Conservation (phyloP, 305 asterid species). For the Fraxinus dipetala region DNA sequence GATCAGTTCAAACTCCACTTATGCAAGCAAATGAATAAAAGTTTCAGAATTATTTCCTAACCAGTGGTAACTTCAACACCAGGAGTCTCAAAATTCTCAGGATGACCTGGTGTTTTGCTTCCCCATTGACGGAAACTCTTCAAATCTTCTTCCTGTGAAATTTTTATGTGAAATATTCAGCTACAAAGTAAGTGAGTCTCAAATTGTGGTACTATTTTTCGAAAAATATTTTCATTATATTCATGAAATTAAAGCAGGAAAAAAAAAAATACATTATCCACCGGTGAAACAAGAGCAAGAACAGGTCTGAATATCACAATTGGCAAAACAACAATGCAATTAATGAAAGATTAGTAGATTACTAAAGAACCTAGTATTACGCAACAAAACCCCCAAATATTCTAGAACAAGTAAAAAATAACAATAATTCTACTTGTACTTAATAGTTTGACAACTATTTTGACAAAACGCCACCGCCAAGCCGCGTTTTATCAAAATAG, state of each 20-base stretch:
- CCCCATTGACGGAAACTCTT: slow-evolving; percentile 95
- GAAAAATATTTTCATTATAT: not conserved
- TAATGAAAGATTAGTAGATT: not conserved
- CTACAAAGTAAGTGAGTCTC: not conserved
- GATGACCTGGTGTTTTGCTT: slow-evolving; percentile 97
- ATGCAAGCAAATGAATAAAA: slow-evolving; percentile 11
- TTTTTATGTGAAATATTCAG: slow-evolving; percentile 25
- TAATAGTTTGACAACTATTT: too few species aligned
- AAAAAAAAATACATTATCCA: not conserved
- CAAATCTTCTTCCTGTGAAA: slow-evolving; percentile 81
- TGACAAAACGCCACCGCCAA: too few species aligned
- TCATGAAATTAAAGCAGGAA: not conserved
- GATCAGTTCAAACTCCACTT: slow-evolving; percentile 16
- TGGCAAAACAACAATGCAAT: not conserved
- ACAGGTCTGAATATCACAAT: not conserved
- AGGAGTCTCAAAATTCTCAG: slow-evolving; percentile 96
- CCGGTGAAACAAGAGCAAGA: not conserved
- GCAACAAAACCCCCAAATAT: not conserved
- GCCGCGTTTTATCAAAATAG: too few species aligned
- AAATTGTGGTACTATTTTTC: not conserved
- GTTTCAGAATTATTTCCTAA: slow-evolving; percentile 27
- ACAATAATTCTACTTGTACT: too few species aligned
- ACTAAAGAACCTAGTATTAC: not conserved
- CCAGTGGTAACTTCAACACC: slow-evolving; percentile 99
- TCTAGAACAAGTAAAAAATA: not conserved